phyloP scores from a whole-genome alignment of 768 basidiomycete species.

The Ramaria rubella region DNA sequence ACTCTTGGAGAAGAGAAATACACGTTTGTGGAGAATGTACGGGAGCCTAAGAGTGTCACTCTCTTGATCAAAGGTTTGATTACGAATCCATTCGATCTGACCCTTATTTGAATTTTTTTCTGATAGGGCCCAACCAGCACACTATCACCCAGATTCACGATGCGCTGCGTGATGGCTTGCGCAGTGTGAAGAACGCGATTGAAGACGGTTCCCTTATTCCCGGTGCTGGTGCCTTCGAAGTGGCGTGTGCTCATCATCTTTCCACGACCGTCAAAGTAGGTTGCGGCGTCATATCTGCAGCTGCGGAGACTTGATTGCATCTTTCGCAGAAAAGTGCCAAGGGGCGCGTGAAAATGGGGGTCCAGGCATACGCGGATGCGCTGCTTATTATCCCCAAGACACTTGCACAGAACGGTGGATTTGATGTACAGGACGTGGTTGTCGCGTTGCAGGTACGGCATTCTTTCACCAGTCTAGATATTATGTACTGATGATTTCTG shows the following conservation, averaged over 20 bases:
- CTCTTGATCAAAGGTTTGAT: slow-evolving; percentile 79
- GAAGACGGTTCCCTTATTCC: slow-evolving; percentile 87
- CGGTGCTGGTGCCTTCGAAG: slow-evolving; percentile 97
- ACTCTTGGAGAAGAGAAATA: slow-evolving; percentile 98
- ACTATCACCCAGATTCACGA: slow-evolving; percentile 96
- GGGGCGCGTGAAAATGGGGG: slow-evolving; percentile 93
- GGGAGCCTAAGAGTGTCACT: slow-evolving; percentile 90
- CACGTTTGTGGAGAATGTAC: slow-evolving; percentile 96
- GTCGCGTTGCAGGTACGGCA: slow-evolving; percentile 75
- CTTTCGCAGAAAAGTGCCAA: slow-evolving; percentile 58
- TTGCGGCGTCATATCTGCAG: neutral
- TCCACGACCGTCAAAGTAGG: slow-evolving; percentile 57
- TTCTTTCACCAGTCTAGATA: slow-evolving; percentile 10
- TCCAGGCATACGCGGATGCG: slow-evolving; percentile 95
- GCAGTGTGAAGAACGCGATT: slow-evolving; percentile 93
- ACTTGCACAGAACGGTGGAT: slow-evolving; percentile 90
- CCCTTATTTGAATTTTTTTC: neutral
- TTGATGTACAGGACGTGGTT: slow-evolving; percentile 92
- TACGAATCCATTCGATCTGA: neutral
- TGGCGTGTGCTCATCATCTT: slow-evolving; percentile 84
- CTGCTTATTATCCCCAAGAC: slow-evolving; percentile 94
- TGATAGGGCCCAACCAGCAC: slow-evolving; percentile 77
- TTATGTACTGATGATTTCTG: slow-evolving; percentile 9
- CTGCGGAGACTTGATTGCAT: neutral
- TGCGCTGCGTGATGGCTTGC: slow-evolving; percentile 93